These are phyloP conservation scores for Blastocystis hominis DNA, from an alignment of 352 stramenopile genomes.

Conservation along the genomic window DNA sequence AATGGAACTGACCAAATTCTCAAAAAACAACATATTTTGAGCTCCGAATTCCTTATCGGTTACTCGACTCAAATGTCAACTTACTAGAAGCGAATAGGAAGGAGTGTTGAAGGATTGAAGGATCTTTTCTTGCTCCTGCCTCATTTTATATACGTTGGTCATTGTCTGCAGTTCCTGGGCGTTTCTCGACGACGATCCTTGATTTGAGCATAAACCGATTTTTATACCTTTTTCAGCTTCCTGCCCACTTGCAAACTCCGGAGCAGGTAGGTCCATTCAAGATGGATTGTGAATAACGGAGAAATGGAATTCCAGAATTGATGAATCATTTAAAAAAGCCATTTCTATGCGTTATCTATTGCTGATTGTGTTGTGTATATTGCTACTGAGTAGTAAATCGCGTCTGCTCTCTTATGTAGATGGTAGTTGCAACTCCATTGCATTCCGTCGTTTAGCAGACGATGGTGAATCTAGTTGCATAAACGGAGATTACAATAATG, in stretches of 20 bases:
- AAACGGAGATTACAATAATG: neutral
- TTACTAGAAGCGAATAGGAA: neutral
- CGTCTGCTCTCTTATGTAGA: neutral
- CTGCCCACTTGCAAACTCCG: neutral
- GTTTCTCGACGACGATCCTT: neutral
- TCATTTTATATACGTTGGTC: constrained; percentile 4
- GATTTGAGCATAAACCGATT: neutral
- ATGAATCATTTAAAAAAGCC: neutral
- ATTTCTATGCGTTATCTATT: neutral
- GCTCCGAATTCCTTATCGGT: constrained; percentile 12
- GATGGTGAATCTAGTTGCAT: neutral
- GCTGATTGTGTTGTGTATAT: neutral
- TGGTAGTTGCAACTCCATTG: neutral
- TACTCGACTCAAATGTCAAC: neutral
- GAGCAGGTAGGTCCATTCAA: neutral
- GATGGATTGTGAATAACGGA: neutral
- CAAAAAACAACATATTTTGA: constrained; percentile 43
- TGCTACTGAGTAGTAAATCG: too few species aligned
- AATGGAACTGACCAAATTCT: neutral
- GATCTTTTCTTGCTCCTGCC: constrained; percentile 9
- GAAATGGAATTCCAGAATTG: neutral
- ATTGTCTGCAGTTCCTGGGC: constrained; percentile 9
- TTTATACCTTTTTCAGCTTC: neutral
- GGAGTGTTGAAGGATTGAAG: constrained; percentile 39
- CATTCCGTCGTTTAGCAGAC: constrained; percentile 24